Evolutionary conservation across 345 rosid species (phyloP).

Genomic region (Camelina hispida): DNA sequence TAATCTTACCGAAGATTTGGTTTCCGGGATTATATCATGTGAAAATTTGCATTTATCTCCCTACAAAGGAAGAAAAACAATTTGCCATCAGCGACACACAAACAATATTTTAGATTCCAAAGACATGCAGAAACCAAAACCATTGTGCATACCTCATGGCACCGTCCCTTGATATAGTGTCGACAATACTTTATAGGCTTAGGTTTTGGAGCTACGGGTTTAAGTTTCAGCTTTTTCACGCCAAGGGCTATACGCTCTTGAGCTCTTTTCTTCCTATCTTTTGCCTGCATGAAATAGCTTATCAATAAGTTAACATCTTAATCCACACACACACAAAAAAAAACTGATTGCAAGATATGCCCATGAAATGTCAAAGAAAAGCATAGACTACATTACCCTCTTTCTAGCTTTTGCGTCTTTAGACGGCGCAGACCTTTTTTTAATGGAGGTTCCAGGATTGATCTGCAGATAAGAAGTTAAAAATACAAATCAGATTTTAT

Average conservation of each 20-base stretch:
- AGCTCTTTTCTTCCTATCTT: conserved; percentile 73
- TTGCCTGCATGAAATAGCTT: conserved; percentile 56
- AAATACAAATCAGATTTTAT: conserved; percentile 26
- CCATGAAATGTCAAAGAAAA: conserved; percentile 3
- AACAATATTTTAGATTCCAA: neutral
- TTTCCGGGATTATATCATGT: conserved; percentile 78
- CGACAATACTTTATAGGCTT: conserved; percentile 66
- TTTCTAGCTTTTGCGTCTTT: conserved; percentile 64
- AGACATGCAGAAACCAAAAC: conserved; percentile 15
- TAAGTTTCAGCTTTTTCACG: conserved; percentile 81
- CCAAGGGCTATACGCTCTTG: conserved; percentile 73
- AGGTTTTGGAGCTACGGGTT: conserved; percentile 59
- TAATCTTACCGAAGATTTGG: conserved; percentile 58
- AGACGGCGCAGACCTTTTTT: conserved; percentile 52
- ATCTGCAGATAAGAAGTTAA: conserved; percentile 3
- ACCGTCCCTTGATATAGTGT: conserved; percentile 80
- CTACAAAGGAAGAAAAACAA: conserved; percentile 48
- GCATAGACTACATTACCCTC: conserved; percentile 51
- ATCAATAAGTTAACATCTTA: conserved; percentile 15
- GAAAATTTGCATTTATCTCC: conserved; percentile 87
- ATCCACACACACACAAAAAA: neutral
- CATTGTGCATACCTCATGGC: conserved; percentile 64
- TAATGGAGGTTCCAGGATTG: conserved; percentile 43
- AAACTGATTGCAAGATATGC: conserved; percentile 10
- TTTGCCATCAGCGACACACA: conserved; percentile 10